phyloP scores from a whole-genome alignment of 2,329 filamentous ascomycete species.

The Fusarium keratoplasticum region DNA sequence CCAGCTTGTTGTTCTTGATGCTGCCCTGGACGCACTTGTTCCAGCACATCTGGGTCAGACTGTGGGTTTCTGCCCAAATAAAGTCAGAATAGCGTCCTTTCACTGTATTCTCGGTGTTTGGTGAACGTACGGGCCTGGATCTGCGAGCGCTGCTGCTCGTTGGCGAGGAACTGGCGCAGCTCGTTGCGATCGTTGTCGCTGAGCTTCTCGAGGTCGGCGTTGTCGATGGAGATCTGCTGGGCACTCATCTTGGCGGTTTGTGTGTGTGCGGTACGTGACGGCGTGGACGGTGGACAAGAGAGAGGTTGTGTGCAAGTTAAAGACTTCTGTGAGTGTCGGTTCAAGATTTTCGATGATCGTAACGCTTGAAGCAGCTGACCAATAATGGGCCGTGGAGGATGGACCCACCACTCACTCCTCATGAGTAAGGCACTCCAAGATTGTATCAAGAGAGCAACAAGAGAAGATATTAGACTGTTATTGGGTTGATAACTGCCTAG shows the following conservation, averaged over 20 bases:
- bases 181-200: slow-evolving; percentile 86
- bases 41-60: slow-evolving; percentile 83
- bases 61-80: slow-evolving; percentile 60
- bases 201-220: slow-evolving; percentile 78
- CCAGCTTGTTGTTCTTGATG: slow-evolving; percentile 79
- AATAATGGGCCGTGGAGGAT: slow-evolving; percentile 20
- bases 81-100: neutral
- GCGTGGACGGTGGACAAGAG: neutral
- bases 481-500: neutral
- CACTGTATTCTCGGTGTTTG: too few species aligned
- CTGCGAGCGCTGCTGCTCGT: slow-evolving; percentile 86
- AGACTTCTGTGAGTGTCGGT: slow-evolving; percentile 5
- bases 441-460: neutral
- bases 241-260: slow-evolving; percentile 49
- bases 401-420: slow-evolving; percentile 19
- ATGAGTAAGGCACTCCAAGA: neutral
- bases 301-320: slow-evolving; percentile 10
- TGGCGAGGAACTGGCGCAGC: slow-evolving; percentile 85
- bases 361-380: slow-evolving; percentile 14
- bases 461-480: neutral
- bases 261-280: neutral
- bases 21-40: slow-evolving; percentile 87
- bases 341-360: slow-evolving; percentile 41
- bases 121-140: slow-evolving; percentile 67
- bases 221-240: slow-evolving; percentile 55